A percentile compares a stretch with the other conserved stretches of the same genome.
phyloP scores from a whole-genome alignment of 148 eudicot species.

The Rhododendron ferrugineum region DNA sequence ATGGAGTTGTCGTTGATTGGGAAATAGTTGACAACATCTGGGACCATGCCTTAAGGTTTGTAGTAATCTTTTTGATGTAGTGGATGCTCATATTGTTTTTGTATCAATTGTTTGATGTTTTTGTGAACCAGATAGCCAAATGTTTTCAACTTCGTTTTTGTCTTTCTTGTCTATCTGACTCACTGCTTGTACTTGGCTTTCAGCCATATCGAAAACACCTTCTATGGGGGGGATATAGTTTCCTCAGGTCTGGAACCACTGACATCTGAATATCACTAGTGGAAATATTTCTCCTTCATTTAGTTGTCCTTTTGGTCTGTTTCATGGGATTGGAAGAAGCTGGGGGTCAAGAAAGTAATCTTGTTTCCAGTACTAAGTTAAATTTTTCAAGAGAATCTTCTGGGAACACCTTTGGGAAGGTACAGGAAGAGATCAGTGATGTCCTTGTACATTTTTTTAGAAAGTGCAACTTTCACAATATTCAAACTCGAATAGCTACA shows the following conservation, averaged over 20 bases:
- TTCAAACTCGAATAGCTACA: background rate
- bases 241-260: background rate
- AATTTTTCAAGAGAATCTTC: background rate
- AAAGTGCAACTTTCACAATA: background rate
- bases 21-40: constrained; percentile 92
- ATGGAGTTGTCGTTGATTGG: constrained; percentile 89
- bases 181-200: background rate
- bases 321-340: background rate
- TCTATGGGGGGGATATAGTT: background rate
- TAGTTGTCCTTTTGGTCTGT: background rate
- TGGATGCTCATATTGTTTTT: background rate
- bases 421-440: background rate
- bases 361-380: background rate
- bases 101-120: constrained; percentile 6
- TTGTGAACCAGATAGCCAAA: background rate
- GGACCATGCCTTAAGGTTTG: constrained; percentile 91
- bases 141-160: background rate
- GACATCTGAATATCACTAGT: background rate
- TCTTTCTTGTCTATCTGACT: background rate
- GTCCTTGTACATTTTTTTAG: background rate
- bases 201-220: background rate
- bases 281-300: constrained; percentile 5
- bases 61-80: background rate
- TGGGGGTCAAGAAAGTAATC: background rate
- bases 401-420: background rate